Evolutionary conservation across 805 yeast genomes (phyloP).

Genomic region (Candida orba): DNA sequence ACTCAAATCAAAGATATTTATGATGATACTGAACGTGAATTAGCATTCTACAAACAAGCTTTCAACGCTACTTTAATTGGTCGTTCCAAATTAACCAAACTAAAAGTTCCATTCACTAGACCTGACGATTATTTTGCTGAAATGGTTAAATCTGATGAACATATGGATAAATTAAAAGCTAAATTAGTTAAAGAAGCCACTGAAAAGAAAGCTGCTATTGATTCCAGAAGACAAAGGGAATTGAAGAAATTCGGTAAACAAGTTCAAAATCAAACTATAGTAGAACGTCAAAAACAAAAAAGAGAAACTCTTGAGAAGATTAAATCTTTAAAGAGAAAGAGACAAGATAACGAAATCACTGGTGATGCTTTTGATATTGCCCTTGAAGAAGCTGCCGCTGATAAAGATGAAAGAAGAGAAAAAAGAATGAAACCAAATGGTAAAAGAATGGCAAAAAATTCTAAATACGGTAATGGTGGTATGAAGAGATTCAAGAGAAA

Average conservation of each 20-base stretch:
- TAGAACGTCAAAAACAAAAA: slow-evolving; percentile 90
- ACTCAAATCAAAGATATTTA: slow-evolving; percentile 75
- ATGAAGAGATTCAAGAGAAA: slow-evolving; percentile 64
- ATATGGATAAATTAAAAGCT: slow-evolving; percentile 87
- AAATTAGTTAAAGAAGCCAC: slow-evolving; percentile 74
- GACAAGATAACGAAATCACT: slow-evolving; percentile 66
- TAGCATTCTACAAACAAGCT: slow-evolving; percentile 93
- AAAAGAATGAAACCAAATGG: slow-evolving; percentile 50
- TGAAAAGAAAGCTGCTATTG: slow-evolving; percentile 85
- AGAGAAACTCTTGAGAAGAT: slow-evolving; percentile 83
- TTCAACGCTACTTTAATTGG: slow-evolving; percentile 75
- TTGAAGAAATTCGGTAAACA: slow-evolving; percentile 96
- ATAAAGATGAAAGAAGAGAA: slow-evolving; percentile 33
- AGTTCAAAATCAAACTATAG: slow-evolving; percentile 89
- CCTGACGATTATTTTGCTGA: slow-evolving; percentile 97
- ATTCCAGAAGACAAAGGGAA: slow-evolving; percentile 89
- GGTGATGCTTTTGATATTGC: slow-evolving; percentile 83
- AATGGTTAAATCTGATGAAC: slow-evolving; percentile 96
- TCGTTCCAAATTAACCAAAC: slow-evolving; percentile 53
- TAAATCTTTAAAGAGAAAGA: slow-evolving; percentile 84
- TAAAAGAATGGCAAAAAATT: slow-evolving; percentile 63
- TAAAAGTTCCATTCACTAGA: slow-evolving; percentile 82
- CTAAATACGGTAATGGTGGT: slow-evolving; percentile 75
- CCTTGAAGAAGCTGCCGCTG: slow-evolving; percentile 69
- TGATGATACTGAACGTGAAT: slow-evolving; percentile 93